phyloP scores from a whole-genome alignment of 768 basidiomycete genomes.

The Macrolepiota fuliginosa region DNA sequence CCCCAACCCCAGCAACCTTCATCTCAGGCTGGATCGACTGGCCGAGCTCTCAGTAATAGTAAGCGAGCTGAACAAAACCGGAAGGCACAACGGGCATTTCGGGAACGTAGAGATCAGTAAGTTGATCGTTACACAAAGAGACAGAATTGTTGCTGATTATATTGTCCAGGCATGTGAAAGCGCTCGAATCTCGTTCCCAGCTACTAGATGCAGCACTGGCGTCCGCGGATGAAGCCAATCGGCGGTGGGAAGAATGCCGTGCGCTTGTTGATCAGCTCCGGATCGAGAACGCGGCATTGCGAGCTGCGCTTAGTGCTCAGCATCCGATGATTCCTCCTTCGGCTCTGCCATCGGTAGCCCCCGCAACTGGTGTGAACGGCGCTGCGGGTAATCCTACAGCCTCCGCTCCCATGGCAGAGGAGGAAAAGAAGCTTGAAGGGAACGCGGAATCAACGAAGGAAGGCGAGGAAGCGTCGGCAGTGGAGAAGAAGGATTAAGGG shows the following conservation, averaged over 20 bases:
- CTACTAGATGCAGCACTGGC: slow-evolving; percentile 83
- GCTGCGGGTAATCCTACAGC: neutral
- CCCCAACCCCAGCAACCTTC: slow-evolving; percentile 29
- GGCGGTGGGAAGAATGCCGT: slow-evolving; percentile 90
- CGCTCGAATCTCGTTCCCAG: slow-evolving; percentile 82
- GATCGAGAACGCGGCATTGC: slow-evolving; percentile 76
- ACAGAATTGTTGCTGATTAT: neutral
- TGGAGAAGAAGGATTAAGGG: slow-evolving; percentile 16
- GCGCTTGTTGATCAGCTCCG: slow-evolving; percentile 85
- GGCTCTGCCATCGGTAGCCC: slow-evolving; percentile 12
- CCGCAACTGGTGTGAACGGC: slow-evolving; percentile 4
- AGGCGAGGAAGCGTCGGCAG: slow-evolving; percentile 21
- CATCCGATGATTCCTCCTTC: slow-evolving; percentile 35
- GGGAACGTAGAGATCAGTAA: slow-evolving; percentile 87
- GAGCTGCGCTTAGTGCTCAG: slow-evolving; percentile 61
- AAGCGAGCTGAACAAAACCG: slow-evolving; percentile 94
- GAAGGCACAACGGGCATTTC: slow-evolving; percentile 89
- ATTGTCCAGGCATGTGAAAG: slow-evolving; percentile 72
- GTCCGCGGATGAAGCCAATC: slow-evolving; percentile 84
- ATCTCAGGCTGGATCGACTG: slow-evolving; percentile 23
- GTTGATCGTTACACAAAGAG: slow-evolving; percentile 25
- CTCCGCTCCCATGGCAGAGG: slow-evolving; percentile 16
- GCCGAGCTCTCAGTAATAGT: slow-evolving; percentile 68
- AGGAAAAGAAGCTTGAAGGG: slow-evolving; percentile 24
- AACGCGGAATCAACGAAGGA: slow-evolving; percentile 26